Evolutionary conservation across 2,329 filamentous ascomycete species (phyloP).

Genomic region (Didymella pomorum): DNA sequence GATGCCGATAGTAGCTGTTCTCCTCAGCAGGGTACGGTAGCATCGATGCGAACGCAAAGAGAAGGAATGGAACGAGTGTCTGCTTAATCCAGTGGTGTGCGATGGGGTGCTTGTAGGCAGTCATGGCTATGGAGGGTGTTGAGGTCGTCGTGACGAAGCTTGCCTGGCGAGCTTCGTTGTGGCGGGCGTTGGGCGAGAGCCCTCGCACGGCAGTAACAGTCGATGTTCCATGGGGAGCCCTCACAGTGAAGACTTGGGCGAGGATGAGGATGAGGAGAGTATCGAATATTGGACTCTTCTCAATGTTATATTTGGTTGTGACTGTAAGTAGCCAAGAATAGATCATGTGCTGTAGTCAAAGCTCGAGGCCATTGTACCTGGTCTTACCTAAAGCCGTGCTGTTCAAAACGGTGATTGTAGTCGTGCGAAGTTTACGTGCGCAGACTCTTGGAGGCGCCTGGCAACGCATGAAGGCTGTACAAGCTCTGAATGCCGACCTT

Average conservation of each 20-base stretch:
- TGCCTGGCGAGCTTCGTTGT: neutral
- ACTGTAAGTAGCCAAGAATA: neutral
- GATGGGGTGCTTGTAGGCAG: constrained; percentile 7
- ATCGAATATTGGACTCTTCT: neutral
- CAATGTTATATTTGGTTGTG: neutral
- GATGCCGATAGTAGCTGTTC: constrained; percentile 19
- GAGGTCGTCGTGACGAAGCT: neutral
- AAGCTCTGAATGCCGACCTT: too few species aligned
- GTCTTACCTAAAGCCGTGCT: neutral
- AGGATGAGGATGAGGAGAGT: neutral
- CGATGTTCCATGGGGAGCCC: too few species aligned
- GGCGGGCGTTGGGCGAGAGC: neutral
- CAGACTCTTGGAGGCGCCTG: neutral
- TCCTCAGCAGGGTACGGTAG: constrained; percentile 11
- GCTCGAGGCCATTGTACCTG: neutral
- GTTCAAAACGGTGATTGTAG: neutral
- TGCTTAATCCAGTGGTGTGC: constrained; percentile 21
- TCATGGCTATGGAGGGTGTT: constrained; percentile 4
- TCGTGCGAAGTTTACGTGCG: neutral
- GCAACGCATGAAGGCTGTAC: too few species aligned
- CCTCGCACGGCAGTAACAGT: neutral
- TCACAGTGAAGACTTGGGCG: neutral
- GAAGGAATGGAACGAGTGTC: constrained; percentile 22
- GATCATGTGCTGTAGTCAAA: neutral
- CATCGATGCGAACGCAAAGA: constrained; percentile 20